These are phyloP conservation scores for Tetracentron sinense DNA, from an alignment of 164 flowering plant species.

Conservation along the genomic window DNA sequence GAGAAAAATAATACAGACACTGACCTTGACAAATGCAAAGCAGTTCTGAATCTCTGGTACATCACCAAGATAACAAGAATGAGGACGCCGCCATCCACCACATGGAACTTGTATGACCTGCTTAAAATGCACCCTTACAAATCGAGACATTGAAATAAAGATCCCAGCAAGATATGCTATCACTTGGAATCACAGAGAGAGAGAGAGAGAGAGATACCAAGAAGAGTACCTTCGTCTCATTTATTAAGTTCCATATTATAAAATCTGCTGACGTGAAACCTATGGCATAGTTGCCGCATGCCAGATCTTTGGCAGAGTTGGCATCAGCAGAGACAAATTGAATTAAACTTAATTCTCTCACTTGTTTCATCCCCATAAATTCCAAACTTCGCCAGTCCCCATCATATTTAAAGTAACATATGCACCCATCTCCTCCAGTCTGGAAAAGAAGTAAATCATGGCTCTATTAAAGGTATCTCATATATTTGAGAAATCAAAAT, in stretches of 20 bases:
- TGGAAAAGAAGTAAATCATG: slow-evolving; percentile 25
- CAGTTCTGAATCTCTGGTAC: slow-evolving; percentile 65
- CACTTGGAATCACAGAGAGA: neutral
- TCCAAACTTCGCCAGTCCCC: slow-evolving; percentile 39
- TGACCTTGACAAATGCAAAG: slow-evolving; percentile 91
- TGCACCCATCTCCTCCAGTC: slow-evolving; percentile 98
- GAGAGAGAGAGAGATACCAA: slow-evolving; percentile 1
- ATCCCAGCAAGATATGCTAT: neutral
- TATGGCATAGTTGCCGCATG: slow-evolving; percentile 51
- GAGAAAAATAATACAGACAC: slow-evolving; percentile 2
- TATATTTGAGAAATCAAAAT: neutral
- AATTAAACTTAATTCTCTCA: slow-evolving; percentile 80
- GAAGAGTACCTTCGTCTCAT: slow-evolving; percentile 63
- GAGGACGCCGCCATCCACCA: slow-evolving; percentile 99
- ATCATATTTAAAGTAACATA: slow-evolving; percentile 70
- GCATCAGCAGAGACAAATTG: slow-evolving; percentile 48
- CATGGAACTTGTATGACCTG: slow-evolving; percentile 78
- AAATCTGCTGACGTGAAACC: slow-evolving; percentile 90
- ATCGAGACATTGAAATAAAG: slow-evolving; percentile 2
- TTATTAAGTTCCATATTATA: slow-evolving; percentile 67
- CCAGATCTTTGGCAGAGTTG: slow-evolving; percentile 28
- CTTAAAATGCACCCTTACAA: slow-evolving; percentile 8
- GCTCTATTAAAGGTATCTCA: neutral
- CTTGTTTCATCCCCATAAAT: slow-evolving; percentile 86
- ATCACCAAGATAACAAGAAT: slow-evolving; percentile 77